A percentile compares a stretch with the other conserved stretches of the same genome.
Evolutionary conservation across 345 rosid genomes (phyloP).

Genomic region (Brassica cretica): DNA sequence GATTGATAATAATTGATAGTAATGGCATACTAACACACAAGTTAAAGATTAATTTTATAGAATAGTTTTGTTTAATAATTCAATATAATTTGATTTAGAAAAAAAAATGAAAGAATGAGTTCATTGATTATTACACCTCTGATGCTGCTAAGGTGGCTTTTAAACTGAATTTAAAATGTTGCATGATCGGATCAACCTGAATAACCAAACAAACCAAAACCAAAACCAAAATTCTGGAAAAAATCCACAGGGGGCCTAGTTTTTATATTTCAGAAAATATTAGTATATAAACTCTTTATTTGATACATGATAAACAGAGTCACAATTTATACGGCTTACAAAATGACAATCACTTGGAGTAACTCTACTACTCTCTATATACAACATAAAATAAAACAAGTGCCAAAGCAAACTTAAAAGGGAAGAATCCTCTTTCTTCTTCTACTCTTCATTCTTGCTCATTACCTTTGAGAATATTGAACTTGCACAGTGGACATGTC

Average conservation of each 20-base stretch:
- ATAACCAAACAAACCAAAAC: neutral
- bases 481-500: constrained; percentile 97
- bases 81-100: neutral
- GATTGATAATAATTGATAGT: neutral
- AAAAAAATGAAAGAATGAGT: neutral
- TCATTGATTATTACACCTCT: neutral
- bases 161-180: neutral
- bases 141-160: neutral
- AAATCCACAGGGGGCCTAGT: neutral
- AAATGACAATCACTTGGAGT: neutral
- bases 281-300: neutral
- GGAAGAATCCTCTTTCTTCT: neutral
- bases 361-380: neutral
- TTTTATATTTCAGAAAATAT: neutral
- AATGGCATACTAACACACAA: neutral
- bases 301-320: neutral
- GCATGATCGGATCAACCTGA: neutral
- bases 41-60: neutral
- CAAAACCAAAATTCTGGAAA: neutral
- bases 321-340: neutral
- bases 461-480: constrained; percentile 85
- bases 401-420: neutral
- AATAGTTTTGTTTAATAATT: neutral
- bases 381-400: neutral
- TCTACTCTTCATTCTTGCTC: constrained; percentile 52